Conservation (phyloP, 768 basidiomycete species). For the Lactarius psammicola region DNA sequence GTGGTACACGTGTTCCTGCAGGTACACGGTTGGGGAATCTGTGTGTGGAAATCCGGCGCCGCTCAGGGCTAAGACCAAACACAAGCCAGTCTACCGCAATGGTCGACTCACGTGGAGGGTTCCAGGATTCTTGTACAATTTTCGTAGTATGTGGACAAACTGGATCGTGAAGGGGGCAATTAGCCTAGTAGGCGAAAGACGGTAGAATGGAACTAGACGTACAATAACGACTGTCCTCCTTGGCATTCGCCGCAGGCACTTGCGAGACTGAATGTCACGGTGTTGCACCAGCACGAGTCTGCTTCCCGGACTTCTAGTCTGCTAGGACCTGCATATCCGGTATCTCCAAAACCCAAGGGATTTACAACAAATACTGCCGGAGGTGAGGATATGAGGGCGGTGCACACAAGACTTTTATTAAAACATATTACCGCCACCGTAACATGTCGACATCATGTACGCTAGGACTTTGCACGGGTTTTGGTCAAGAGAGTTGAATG, state of each 20-base stretch:
- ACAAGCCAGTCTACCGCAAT: background rate
- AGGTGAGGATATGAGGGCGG: background rate
- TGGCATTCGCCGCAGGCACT: background rate
- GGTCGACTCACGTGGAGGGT: background rate
- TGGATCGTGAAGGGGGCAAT: background rate
- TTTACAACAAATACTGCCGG: background rate
- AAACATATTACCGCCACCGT: background rate
- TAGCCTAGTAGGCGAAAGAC: background rate
- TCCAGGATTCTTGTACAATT: background rate
- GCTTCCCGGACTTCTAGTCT: background rate
- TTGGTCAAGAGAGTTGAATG: background rate
- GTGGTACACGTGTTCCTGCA: constrained; percentile 12
- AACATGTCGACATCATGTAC: background rate
- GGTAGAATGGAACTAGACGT: background rate
- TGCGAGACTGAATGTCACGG: background rate
- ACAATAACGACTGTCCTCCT: background rate
- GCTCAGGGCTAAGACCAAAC: background rate
- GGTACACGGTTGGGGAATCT: constrained; percentile 20
- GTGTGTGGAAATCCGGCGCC: background rate
- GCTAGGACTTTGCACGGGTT: background rate
- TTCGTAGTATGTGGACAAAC: background rate
- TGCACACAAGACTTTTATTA: background rate
- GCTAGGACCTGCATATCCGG: background rate
- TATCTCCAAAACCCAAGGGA: background rate
- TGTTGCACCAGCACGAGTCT: background rate